Evolutionary conservation across 345 rosid genomes (phyloP), one percentile per base, ranked within the genome.

Genomic region (Eucalyptus melliodora): DNA sequence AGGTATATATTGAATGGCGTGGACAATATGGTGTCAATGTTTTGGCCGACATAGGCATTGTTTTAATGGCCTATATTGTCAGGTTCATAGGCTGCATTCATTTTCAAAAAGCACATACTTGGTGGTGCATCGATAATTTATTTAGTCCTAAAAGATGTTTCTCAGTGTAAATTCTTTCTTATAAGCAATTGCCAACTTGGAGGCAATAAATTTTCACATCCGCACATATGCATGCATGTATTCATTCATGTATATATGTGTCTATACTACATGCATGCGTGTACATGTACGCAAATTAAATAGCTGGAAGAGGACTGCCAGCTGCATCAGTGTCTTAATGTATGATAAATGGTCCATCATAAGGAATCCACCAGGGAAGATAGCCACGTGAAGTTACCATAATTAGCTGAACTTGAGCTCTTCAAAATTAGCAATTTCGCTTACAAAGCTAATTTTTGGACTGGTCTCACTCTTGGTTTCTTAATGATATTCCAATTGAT

Each of bases 1-100:
- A 97, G 97, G 98, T 96, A 95, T 85, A 55, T 90, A 31, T 86
- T 72, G 59, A 59, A 50, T 31, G 49, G 45, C 11, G 16, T 30
- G 88, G 65, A 9, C 49, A 31, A 53, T 59, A 19, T 37, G 60
- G 62, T n/a, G 12, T 77, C 30, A 2, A 77, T 37, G 85, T 77
- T 77, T 21, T 77, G 85, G 47, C 30, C 2, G 4, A 77, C 47
- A 77, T 77, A 19, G 24, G 6, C 47, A 40, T 77, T 77, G 85
- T 77, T 77, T 37, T 6, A 47, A 24, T 65, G 88, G 21, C 50
- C 51, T 77, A 77, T 77, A 40, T 40, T 77, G 15, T 77, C 47
- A 42, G 47, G 16, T 9, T 77, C 82, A 72, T 72, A 37, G 45
- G 82, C 82, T 72, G 5, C 15, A 37, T 72, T 72, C 82, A 37